Conservation (phyloP, 352 stramenopile species). For the Phytophthora vignae region DNA sequence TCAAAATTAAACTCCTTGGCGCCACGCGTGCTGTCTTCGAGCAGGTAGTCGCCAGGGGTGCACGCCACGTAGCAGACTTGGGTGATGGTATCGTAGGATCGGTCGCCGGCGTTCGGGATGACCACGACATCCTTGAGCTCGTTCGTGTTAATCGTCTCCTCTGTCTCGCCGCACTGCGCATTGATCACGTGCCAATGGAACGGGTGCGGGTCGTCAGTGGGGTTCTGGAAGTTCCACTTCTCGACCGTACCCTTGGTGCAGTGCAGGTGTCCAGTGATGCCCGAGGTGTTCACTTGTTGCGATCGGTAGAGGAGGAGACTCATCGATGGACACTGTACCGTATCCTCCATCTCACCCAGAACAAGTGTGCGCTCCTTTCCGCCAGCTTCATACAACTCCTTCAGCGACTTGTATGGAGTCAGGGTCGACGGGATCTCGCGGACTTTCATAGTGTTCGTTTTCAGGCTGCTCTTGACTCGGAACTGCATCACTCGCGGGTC, state of each 20-base stretch:
- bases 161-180: slow-evolving; percentile 69
- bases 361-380: slow-evolving; percentile 64
- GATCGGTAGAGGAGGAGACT: slow-evolving; percentile 52
- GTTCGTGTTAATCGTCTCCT: slow-evolving; percentile 74
- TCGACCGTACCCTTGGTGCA: slow-evolving; percentile 82
- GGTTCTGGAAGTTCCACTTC: slow-evolving; percentile 86
- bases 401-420: slow-evolving; percentile 59
- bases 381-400: slow-evolving; percentile 55
- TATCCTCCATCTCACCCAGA: slow-evolving; percentile 61
- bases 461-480: slow-evolving; percentile 47
- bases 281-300: slow-evolving; percentile 62
- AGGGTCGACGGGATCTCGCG: slow-evolving; percentile 48
- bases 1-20: slow-evolving; percentile 75
- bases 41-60: slow-evolving; percentile 71
- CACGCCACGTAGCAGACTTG: slow-evolving; percentile 85
- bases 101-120: slow-evolving; percentile 71
- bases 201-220: slow-evolving; percentile 77
- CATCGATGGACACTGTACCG: slow-evolving; percentile 51
- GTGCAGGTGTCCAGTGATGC: slow-evolving; percentile 49
- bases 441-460: slow-evolving; percentile 47
- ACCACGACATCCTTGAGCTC: slow-evolving; percentile 69
- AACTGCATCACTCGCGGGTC: slow-evolving; percentile 60
- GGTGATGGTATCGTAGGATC: slow-evolving; percentile 47
- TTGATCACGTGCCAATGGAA: slow-evolving; percentile 88
- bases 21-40: slow-evolving; percentile 58